A percentile compares a stretch with the other conserved stretches of the same genome.
Evolutionary conservation across 257 asterid species (phyloP).

Genomic region (Primulina eburnea): DNA sequence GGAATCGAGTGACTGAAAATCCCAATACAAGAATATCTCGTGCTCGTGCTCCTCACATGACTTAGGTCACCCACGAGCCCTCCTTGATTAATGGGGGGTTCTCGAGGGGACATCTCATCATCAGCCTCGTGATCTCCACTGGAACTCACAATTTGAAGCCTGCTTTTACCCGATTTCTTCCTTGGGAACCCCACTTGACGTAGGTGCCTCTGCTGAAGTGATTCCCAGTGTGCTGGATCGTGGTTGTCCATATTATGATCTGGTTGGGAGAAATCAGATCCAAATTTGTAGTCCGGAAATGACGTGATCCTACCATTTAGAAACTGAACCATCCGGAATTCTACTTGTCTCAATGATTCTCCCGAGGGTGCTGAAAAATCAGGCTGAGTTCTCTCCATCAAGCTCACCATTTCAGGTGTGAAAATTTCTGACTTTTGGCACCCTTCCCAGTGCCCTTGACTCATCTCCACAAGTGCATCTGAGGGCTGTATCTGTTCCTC

Average conservation of each 20-base stretch:
- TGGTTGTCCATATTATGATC: constrained; percentile 46
- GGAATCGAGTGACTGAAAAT: constrained; percentile 83
- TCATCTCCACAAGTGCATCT: constrained; percentile 80
- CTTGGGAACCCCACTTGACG: constrained; percentile 49
- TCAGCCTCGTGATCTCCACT: constrained; percentile 93
- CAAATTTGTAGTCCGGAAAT: constrained; percentile 69
- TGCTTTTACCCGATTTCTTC: constrained; percentile 92
- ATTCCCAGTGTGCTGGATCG: not conserved
- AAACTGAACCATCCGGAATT: constrained; percentile 92
- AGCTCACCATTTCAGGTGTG: constrained; percentile 59
- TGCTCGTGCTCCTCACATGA: constrained; percentile 30
- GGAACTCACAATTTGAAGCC: constrained; percentile 79
- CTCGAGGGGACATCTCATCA: constrained; percentile 96
- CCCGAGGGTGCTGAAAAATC: constrained; percentile 90
- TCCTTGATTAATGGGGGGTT: constrained; percentile 50
- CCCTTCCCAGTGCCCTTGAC: constrained; percentile 97
- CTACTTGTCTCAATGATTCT: constrained; percentile 94
- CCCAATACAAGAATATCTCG: constrained; percentile 51
- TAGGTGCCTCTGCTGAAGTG: constrained; percentile 36
- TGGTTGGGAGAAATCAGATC: constrained; percentile 79
- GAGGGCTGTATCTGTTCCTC: constrained; percentile 81
- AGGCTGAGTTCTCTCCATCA: constrained; percentile 82
- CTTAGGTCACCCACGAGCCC: constrained; percentile 43
- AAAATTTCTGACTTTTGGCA: constrained; percentile 76
- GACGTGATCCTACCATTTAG: constrained; percentile 59